Conservation (phyloP, 169 alveolate species). For the Theileria sp. region DNA sequence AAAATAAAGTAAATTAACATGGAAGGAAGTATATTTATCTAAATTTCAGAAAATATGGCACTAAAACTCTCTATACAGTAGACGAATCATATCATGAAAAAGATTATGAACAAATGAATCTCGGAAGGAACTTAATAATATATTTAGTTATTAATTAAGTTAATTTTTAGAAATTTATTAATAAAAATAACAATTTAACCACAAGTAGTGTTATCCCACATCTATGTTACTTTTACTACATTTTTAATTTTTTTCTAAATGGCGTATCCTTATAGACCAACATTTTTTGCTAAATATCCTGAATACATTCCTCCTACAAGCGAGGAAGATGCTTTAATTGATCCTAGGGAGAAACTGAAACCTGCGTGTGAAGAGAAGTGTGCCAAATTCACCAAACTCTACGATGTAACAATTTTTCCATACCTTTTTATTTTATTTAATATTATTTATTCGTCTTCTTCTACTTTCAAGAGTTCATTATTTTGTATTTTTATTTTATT, state of each 20-base stretch:
- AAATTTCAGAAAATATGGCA: neutral
- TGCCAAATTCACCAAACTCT: conserved; percentile 53
- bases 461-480: neutral
- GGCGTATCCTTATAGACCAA: conserved; percentile 64
- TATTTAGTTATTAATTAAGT: too few relatives aligned
- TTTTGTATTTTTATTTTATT: neutral
- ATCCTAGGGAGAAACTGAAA: conserved; percentile 60
- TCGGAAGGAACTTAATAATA: neutral
- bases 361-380: conserved; percentile 62
- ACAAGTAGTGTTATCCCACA: neutral
- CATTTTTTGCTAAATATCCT: conserved; percentile 54
- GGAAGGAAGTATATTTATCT: neutral
- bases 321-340: conserved; percentile 67
- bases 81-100: neutral
- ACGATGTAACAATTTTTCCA: conserved; percentile 34
- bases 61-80: neutral
- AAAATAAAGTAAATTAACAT: neutral
- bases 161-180: too few relatives aligned
- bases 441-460: neutral
- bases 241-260: conserved; percentile 21
- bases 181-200: neutral
- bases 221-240: neutral
- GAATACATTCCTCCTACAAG: conserved; percentile 64
- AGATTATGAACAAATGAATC: neutral
- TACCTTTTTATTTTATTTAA: neutral